Percentiles rank a stretch among this genome's conserved stretches.
Evolutionary conservation across 2,329 filamentous ascomycete genomes (phyloP).

Genomic region (Reticulascus tulasneorum): DNA sequence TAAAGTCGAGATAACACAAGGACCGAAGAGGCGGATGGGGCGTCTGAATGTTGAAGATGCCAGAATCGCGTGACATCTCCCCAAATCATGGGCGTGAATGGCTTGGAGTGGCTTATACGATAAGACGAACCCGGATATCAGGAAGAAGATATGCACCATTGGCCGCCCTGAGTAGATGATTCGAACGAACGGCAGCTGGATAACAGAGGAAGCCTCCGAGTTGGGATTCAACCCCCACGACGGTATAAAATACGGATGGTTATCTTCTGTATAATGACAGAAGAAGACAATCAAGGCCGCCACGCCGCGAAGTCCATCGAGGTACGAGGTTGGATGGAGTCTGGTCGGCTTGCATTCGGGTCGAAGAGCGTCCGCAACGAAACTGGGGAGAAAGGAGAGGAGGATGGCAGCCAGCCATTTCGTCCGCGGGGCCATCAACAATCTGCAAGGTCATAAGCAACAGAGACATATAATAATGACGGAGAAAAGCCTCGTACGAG

Average conservation of each 20-base stretch:
- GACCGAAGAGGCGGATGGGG: slow-evolving; percentile 46
- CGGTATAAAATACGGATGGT: not conserved
- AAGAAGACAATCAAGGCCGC: slow-evolving; percentile 53
- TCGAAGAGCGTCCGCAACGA: slow-evolving; percentile 26
- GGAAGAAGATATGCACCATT: slow-evolving; percentile 57
- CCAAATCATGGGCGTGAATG: slow-evolving; percentile 27
- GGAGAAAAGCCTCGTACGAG: too few species aligned
- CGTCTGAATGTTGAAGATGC: slow-evolving; percentile 48
- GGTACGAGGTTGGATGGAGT: slow-evolving; percentile 48
- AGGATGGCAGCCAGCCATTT: slow-evolving; percentile 9
- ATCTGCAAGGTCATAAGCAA: not conserved
- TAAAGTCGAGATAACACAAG: slow-evolving; percentile 46
- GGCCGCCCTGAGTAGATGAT: slow-evolving; percentile 51
- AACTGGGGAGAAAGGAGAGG: slow-evolving; percentile 26
- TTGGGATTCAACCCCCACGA: slow-evolving; percentile 42
- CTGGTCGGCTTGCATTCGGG: slow-evolving; percentile 16
- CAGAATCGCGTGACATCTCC: slow-evolving; percentile 38
- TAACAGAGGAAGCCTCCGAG: slow-evolving; percentile 32
- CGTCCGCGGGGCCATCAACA: slow-evolving; percentile 5
- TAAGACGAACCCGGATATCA: slow-evolving; percentile 60
- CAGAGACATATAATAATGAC: too few species aligned
- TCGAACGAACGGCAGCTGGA: slow-evolving; percentile 48
- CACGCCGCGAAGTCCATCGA: slow-evolving; percentile 54
- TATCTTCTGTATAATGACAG: slow-evolving; percentile 40
- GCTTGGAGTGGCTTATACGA: slow-evolving; percentile 47